Percentiles rank a stretch among this genome's conserved stretches.
Conservation (phyloP, 2,329 filamentous ascomycete genomes). For the Sporothrix brunneoviolacea region DNA sequence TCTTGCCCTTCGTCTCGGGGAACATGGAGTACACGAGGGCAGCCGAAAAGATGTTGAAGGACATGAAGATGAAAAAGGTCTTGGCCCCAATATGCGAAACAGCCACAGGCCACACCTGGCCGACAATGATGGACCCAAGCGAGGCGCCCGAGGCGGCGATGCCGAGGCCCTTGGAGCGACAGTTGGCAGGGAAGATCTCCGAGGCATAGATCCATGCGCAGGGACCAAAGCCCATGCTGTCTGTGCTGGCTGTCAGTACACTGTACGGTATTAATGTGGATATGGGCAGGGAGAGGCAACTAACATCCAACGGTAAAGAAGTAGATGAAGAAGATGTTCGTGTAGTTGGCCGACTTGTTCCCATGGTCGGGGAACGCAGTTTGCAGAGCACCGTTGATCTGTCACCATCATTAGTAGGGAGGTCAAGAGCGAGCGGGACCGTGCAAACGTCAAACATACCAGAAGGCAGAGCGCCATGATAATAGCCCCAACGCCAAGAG, state of each 20-base stretch:
- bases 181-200: conserved; percentile 20
- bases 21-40: conserved; percentile 21
- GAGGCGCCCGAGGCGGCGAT: conserved; percentile 19
- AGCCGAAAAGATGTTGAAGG: conserved; percentile 18
- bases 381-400: conserved; percentile 23
- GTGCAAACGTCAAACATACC: too few species aligned
- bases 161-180: conserved; percentile 18
- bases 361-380: conserved; percentile 18
- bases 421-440: too few species aligned
- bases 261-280: neutral
- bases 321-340: conserved; percentile 21
- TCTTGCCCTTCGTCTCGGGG: conserved; percentile 29
- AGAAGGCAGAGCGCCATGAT: conserved; percentile 28
- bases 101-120: conserved; percentile 20
- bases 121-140: conserved; percentile 19
- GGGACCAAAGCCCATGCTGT: conserved; percentile 20
- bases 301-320: conserved; percentile 20
- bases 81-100: conserved; percentile 18
- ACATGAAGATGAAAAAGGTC: conserved; percentile 22
- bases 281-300: neutral
- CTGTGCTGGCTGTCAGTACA: conserved; percentile 5
- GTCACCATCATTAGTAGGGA: too few species aligned
- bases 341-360: conserved; percentile 17
- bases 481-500: conserved; percentile 25
- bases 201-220: conserved; percentile 20